A percentile compares a stretch with the other conserved stretches of the same genome.
Conservation (phyloP, 140 eudicot species). For the Artemisia princeps region DNA sequence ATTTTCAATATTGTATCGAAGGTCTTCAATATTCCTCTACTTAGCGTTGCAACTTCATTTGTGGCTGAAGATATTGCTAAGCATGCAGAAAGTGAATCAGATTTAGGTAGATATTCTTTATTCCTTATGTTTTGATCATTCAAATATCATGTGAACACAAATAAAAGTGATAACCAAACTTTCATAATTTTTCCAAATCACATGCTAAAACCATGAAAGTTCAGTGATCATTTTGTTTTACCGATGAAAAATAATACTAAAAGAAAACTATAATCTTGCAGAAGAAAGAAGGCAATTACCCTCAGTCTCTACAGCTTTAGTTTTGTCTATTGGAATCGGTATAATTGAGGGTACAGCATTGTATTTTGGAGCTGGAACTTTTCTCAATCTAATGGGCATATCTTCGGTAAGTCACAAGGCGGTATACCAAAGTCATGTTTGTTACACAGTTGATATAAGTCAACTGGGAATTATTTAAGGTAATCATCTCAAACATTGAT, state of each 20-base stretch:
- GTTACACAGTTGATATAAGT: slow-evolving; percentile 1
- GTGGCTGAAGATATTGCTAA: slow-evolving; percentile 85
- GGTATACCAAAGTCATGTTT: background rate
- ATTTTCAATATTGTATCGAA: slow-evolving; percentile 82
- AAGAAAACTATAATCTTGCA: slow-evolving; percentile 23
- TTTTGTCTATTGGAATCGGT: slow-evolving; percentile 59
- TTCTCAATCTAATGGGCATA: slow-evolving; percentile 66
- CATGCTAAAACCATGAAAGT: background rate
- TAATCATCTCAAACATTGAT: slow-evolving; percentile 13
- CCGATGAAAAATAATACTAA: background rate
- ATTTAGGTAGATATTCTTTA: slow-evolving; percentile 35
- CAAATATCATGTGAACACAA: too few species aligned
- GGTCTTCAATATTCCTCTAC: slow-evolving; percentile 86
- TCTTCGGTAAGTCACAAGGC: slow-evolving; percentile 40
- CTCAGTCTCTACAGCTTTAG: slow-evolving; percentile 73
- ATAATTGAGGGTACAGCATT: slow-evolving; percentile 64
- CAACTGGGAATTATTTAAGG: background rate
- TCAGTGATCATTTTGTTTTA: background rate
- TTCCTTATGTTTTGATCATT: background rate
- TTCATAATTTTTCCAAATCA: too few species aligned
- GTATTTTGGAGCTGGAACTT: slow-evolving; percentile 58
- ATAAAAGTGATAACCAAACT: too few species aligned
- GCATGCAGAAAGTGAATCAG: slow-evolving; percentile 31
- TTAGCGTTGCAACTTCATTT: slow-evolving; percentile 92
- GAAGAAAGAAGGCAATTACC: slow-evolving; percentile 51